These are phyloP conservation scores for Penicillium longicatenatum DNA, from an alignment of 495 filamentous ascomycete species.

Conservation along the genomic window DNA sequence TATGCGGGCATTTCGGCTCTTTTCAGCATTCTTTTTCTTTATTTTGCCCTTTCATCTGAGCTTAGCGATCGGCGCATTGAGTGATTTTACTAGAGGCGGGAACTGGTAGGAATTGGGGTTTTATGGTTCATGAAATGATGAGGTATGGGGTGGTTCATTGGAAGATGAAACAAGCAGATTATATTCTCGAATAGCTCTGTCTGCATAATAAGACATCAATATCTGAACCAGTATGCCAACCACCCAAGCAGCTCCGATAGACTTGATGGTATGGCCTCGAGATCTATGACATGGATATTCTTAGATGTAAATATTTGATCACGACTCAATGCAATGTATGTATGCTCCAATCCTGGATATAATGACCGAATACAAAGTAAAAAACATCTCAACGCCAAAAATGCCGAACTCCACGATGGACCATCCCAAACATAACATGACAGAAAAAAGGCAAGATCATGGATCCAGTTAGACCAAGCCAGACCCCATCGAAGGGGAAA, in stretches of 20 bases:
- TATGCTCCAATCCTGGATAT: slow-evolving; percentile 6
- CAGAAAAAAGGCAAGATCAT: neutral
- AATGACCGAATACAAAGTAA: neutral
- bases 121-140: neutral
- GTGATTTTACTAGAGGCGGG: neutral
- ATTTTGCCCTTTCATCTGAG: slow-evolving; percentile 15
- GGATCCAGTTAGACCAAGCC: too few species aligned
- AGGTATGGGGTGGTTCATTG: neutral
- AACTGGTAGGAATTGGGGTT: neutral
- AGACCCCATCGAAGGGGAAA: neutral
- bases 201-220: neutral
- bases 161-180: neutral
- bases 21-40: slow-evolving; percentile 13
- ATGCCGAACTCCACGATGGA: slow-evolving; percentile 9
- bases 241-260: neutral
- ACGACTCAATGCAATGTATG: neutral
- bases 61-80: slow-evolving; percentile 34
- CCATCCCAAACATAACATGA: slow-evolving; percentile 3
- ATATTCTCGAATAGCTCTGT: neutral
- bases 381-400: slow-evolving; percentile 16
- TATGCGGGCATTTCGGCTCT: neutral
- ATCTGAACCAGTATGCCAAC: neutral
- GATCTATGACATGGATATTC: neutral
- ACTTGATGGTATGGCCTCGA: too few species aligned
- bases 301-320: too few species aligned